Conservation (phyloP, 371 early-diverging fungal species). For the Syncephalastrum racemosum region DNA sequence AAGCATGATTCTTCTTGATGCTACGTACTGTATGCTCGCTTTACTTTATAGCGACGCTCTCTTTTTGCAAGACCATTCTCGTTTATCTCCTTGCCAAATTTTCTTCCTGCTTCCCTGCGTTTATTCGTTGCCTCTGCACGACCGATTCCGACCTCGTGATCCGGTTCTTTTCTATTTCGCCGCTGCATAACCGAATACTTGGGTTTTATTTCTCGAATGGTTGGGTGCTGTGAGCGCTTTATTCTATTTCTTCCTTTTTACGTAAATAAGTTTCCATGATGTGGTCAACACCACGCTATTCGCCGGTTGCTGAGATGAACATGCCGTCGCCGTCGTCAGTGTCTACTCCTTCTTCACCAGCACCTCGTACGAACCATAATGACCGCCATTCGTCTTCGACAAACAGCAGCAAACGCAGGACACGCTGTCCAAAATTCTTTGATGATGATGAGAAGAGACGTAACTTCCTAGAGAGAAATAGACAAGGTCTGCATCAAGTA, state of each 20-base stretch:
- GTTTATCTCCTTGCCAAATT: background rate
- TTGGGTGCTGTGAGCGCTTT: conserved; percentile 10
- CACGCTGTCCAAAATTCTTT: conserved; percentile 31
- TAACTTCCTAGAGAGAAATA: conserved; percentile 77
- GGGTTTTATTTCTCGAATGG: conserved; percentile 9
- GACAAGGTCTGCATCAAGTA: conserved; percentile 50
- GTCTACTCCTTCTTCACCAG: background rate
- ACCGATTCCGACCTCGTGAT: background rate
- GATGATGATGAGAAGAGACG: conserved; percentile 62
- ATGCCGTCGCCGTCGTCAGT: conserved; percentile 4
- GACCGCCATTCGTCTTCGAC: background rate
- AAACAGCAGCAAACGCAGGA: conserved; percentile 13
- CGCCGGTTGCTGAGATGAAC: too few species aligned
- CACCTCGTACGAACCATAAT: background rate
- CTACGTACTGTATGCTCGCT: too few species aligned
- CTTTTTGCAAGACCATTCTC: background rate
- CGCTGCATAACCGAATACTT: conserved; percentile 13
- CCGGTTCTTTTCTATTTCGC: background rate
- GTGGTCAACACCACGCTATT: too few species aligned
- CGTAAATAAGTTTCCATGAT: background rate
- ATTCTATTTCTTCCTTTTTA: conserved; percentile 1
- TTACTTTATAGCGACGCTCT: background rate
- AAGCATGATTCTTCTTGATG: too few species aligned
- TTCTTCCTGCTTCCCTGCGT: background rate
- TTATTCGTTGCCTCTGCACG: background rate